phyloP scores from a whole-genome alignment of 768 basidiomycete genomes.

The Rhizopogon salebrosus region DNA sequence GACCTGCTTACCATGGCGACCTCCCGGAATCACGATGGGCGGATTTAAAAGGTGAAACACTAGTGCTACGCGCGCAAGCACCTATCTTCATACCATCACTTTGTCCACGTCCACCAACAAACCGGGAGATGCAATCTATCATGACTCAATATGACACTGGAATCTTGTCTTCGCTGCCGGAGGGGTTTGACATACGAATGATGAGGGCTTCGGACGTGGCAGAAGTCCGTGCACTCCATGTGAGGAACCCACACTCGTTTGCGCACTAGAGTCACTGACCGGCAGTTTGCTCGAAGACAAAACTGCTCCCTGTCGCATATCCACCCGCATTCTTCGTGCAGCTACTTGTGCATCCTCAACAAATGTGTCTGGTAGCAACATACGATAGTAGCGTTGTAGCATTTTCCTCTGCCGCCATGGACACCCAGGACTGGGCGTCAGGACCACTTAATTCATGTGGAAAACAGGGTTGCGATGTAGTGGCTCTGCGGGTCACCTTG shows the following conservation, averaged over 20 bases:
- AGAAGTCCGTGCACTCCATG: slow-evolving; percentile 22
- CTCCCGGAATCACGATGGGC: not conserved
- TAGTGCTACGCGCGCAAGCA: not conserved
- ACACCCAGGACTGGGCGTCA: slow-evolving; percentile 1
- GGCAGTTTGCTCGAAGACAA: slow-evolving; percentile 8
- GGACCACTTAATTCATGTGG: not conserved
- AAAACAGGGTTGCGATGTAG: slow-evolving; percentile 3
- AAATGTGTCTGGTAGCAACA: slow-evolving; percentile 25
- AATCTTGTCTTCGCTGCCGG: not conserved
- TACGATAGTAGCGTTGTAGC: slow-evolving; percentile 17
- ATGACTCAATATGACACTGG: not conserved
- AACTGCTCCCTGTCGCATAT: slow-evolving; percentile 22
- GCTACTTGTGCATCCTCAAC: slow-evolving; percentile 23
- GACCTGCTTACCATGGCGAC: not conserved
- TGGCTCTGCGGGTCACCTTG: slow-evolving; percentile 15
- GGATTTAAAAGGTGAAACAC: not conserved
- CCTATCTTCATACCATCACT: not conserved
- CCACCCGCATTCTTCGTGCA: slow-evolving; percentile 27
- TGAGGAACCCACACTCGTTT: slow-evolving; percentile 4
- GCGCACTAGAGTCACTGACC: not conserved
- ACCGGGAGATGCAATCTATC: not conserved
- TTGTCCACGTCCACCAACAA: not conserved
- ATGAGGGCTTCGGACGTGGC: slow-evolving; percentile 26
- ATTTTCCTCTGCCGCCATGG: slow-evolving; percentile 23
- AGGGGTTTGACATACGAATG: slow-evolving; percentile 13